Conservation (phyloP, 768 basidiomycete genomes). For the Phanerodontia chrysosporium region DNA sequence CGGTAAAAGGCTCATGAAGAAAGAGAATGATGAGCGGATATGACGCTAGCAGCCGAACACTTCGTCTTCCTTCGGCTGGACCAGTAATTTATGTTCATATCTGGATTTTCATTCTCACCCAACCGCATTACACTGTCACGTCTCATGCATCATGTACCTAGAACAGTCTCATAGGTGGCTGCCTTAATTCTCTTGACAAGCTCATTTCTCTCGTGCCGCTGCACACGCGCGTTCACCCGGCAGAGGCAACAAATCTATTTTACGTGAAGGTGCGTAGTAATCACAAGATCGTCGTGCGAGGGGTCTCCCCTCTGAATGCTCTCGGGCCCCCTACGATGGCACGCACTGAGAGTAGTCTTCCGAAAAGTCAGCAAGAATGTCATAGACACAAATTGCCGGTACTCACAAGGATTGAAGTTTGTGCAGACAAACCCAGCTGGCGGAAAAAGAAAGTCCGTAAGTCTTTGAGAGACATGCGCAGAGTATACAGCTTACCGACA, state of each 20-base stretch:
- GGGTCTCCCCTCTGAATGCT: neutral
- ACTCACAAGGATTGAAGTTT: constrained; percentile 2
- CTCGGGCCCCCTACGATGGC: neutral
- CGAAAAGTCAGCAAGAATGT: neutral
- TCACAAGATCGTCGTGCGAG: neutral
- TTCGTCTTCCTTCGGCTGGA: neutral
- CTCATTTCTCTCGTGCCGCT: neutral
- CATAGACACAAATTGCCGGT: neutral
- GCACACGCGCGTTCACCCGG: neutral
- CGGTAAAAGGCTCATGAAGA: constrained; percentile 40
- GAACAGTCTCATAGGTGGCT: neutral
- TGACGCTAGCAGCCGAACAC: neutral
- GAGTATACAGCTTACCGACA: neutral
- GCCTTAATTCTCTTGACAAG: neutral
- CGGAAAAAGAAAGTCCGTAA: neutral
- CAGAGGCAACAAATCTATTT: neutral
- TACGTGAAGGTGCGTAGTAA: neutral
- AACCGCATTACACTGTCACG: neutral
- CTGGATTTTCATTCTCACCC: neutral
- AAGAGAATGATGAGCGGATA: neutral
- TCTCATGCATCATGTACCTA: neutral
- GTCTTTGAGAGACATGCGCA: too few relatives aligned
- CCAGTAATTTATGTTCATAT: neutral
- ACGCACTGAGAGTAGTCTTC: constrained; percentile 8
- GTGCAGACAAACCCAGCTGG: neutral